Evolutionary conservation across 2,329 filamentous ascomycete genomes (phyloP).

Genomic region (Trichoderma atroviride): DNA sequence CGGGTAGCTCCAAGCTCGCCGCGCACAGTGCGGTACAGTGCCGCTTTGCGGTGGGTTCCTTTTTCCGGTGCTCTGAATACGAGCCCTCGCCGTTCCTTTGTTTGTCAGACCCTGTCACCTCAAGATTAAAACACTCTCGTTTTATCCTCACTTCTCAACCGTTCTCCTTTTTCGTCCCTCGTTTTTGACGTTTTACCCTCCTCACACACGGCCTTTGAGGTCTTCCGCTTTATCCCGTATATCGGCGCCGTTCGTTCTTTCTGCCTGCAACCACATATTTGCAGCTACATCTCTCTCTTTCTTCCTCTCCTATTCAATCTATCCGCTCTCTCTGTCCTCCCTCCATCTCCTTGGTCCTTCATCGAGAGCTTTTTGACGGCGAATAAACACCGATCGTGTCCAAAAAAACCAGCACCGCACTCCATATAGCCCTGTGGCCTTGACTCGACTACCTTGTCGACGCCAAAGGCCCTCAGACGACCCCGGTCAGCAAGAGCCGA

Average conservation of each 20-base stretch:
- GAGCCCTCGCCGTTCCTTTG: conserved; percentile 24
- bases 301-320: conserved; percentile 2
- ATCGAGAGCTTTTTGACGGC: conserved; percentile 5
- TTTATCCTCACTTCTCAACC: conserved; percentile 23
- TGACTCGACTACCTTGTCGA: conserved; percentile 16
- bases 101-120: conserved; percentile 25
- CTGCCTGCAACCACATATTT: background rate
- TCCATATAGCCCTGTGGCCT: background rate
- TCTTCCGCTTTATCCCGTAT: conserved; percentile 8
- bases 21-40: conserved; percentile 1
- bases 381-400: background rate
- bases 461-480: conserved; percentile 10
- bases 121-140: conserved; percentile 26
- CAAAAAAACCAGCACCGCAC: background rate
- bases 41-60: background rate
- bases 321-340: conserved; percentile 21
- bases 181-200: conserved; percentile 13
- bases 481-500: conserved; percentile 2
- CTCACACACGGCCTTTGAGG: conserved; percentile 9
- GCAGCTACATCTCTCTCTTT: background rate
- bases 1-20: conserved; percentile 14
- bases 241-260: conserved; percentile 18
- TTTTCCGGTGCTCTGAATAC: conserved; percentile 20
- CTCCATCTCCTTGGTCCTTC: background rate
- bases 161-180: conserved; percentile 23